Base-by-base conservation (phyloP, 2,329 filamentous ascomycete genomes). In the Coniochaeta sp. region DNA sequence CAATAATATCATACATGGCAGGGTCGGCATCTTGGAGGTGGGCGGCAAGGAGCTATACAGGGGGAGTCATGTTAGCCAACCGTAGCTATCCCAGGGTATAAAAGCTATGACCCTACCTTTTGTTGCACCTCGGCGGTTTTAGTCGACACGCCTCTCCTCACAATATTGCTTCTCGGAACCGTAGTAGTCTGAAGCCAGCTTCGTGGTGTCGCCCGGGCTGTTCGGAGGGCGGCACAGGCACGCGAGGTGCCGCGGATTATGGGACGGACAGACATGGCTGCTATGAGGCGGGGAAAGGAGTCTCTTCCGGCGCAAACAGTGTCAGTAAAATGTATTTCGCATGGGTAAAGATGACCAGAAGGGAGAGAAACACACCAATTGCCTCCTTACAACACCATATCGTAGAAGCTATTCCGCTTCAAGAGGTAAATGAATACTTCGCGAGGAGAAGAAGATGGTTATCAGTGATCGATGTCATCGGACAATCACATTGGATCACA, bases 11-110 rank as follows among this genome's bases (percentile, higher is more conserved):
- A 67, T 85, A 95, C 58, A 97, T 86, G 48, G 84, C 77, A 42
- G 92, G 89, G 68, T 97, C 94, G 58, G 90, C 89, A 63, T 94
- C 81, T 66, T 91, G 79, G 50, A 99, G 80, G 65, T 87, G 78
- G 52, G 87, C 79, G 46, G 87, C 82, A 51, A 99, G 84, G 51
- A 96, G 74, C 91, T 96, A 22, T 50, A 56, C 28, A 58, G 31
- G n/a, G n/a, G n/a, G 28, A 20, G 30, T 33, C 27, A 10, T 50
- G 33, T 16, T 13, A 28, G 20, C 20, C 48, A 16, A 60, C 72
- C 3, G 33, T 30, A 6, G 6, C 27, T 7, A 30, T 30, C 27
- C 12, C 27, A 12, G 27, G 27, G 12, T 30, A 30, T 30, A 7
- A 7, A 12, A 12, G 27, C 27, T 6, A 20, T 22, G 27, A 12